Evolutionary conservation across 129 eudicot genomes (phyloP).

Genomic region (Ambrosia artemisiifolia): DNA sequence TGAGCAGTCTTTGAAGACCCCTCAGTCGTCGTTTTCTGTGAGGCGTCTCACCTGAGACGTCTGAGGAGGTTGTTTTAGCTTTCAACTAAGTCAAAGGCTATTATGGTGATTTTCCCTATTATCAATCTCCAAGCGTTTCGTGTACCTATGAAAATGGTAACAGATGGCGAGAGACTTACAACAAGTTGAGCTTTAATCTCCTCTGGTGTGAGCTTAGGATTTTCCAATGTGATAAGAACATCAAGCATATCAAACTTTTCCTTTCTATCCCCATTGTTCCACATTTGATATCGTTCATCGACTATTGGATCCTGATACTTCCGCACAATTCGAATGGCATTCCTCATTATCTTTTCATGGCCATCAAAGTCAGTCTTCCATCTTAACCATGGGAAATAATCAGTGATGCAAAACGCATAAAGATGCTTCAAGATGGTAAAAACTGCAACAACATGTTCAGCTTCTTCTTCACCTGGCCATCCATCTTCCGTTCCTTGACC

Average conservation of each 20-base stretch:
- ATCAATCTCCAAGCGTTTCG: not conserved
- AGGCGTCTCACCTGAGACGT: too few relatives aligned
- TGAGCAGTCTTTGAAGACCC: too few relatives aligned
- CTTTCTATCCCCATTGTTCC: conserved; percentile 13
- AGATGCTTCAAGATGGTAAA: conserved; percentile 20
- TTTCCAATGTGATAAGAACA: conserved; percentile 22
- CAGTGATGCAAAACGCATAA: conserved; percentile 30
- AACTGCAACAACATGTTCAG: conserved; percentile 31
- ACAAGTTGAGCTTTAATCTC: conserved; percentile 17
- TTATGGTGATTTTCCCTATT: too few relatives aligned
- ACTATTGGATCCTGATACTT: conserved; percentile 27
- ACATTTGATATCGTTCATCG: conserved; percentile 13
- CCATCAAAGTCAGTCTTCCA: conserved; percentile 27
- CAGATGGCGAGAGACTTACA: conserved; percentile 2
- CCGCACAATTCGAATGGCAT: not conserved
- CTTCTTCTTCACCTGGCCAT: conserved; percentile 41
- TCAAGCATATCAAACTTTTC: conserved; percentile 21
- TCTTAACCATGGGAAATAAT: conserved; percentile 29
- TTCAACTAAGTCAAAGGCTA: too few relatives aligned
- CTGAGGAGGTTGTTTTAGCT: too few relatives aligned
- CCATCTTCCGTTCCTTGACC: conserved; percentile 37
- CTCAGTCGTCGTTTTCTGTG: too few relatives aligned
- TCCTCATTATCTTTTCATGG: conserved; percentile 14
- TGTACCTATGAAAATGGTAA: not conserved
- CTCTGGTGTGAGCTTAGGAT: conserved; percentile 12